Conservation (phyloP, 495 filamentous ascomycete species). For the Penicillium waksmanii region DNA sequence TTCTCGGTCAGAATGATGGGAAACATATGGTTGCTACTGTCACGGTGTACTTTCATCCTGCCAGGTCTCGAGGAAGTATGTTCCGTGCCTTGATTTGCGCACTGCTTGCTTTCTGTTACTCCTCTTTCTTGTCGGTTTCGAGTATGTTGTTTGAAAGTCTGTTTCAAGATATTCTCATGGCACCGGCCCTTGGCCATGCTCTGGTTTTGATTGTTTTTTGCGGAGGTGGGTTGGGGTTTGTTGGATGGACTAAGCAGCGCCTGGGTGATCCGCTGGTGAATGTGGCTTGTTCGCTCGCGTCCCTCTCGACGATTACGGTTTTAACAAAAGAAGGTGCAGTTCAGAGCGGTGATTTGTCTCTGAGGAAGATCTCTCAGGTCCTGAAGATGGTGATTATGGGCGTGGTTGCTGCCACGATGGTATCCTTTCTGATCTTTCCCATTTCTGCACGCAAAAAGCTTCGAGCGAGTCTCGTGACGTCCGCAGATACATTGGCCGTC, state of each 20-base stretch:
- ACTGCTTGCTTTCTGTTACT: constrained; percentile 79
- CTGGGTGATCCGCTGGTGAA: constrained; percentile 86
- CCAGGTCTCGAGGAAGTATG: constrained; percentile 87
- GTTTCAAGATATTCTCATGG: constrained; percentile 64
- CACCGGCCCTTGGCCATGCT: constrained; percentile 74
- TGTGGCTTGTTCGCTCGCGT: constrained; percentile 85
- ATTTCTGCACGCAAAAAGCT: constrained; percentile 78
- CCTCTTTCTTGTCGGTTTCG: constrained; percentile 75
- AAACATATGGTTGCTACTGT: constrained; percentile 96
- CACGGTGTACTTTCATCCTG: constrained; percentile 97
- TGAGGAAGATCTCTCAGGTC: constrained; percentile 83
- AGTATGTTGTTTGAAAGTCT: constrained; percentile 87
- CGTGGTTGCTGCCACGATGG: constrained; percentile 69
- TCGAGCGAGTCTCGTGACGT: constrained; percentile 72
- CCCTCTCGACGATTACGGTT: constrained; percentile 89
- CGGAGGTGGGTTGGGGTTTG: constrained; percentile 84
- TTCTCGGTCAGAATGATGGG: constrained; percentile 85
- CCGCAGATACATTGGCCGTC: constrained; percentile 75
- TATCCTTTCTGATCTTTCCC: constrained; percentile 79
- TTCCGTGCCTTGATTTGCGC: constrained; percentile 86
- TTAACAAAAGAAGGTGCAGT: constrained; percentile 91
- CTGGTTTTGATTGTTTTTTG: constrained; percentile 86
- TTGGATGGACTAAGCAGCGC: constrained; percentile 91
- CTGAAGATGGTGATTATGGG: constrained; percentile 92
- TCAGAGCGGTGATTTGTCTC: constrained; percentile 75